A percentile compares a stretch with the other conserved stretches of the same genome.
Conservation (phyloP, 345 rosid genomes). For the Brassica incana region DNA sequence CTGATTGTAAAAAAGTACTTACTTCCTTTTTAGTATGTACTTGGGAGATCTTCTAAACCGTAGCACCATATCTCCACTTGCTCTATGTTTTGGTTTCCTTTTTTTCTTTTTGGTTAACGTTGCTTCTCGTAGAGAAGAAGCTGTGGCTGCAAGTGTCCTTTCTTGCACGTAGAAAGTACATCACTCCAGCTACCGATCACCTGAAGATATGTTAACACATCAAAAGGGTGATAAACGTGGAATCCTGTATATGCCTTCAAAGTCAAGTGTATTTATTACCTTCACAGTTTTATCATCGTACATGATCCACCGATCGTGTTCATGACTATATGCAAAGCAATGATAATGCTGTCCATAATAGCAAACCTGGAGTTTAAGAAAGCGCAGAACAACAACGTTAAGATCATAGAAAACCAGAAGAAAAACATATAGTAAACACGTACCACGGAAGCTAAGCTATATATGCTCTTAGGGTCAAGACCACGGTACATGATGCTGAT, state of each 20-base stretch:
- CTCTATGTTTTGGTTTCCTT: neutral
- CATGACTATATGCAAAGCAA: constrained; percentile 88
- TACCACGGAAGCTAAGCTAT: constrained; percentile 94
- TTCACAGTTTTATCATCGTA: constrained; percentile 93
- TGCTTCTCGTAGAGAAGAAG: constrained; percentile 81
- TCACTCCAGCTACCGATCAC: constrained; percentile 86
- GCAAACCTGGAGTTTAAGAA: constrained; percentile 69
- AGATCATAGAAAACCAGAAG: neutral
- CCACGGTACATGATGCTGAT: constrained; percentile 80
- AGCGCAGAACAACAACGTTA: constrained; percentile 10
- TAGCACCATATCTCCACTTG: neutral
- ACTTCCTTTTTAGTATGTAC: constrained; percentile 32
- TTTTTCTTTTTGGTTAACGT: constrained; percentile 44
- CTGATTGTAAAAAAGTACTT: constrained; percentile 21
- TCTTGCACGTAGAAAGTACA: constrained; percentile 71
- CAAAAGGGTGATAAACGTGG: neutral
- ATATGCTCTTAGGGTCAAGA: constrained; percentile 60
- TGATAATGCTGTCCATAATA: constrained; percentile 98
- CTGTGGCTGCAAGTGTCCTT: constrained; percentile 94
- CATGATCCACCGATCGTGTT: constrained; percentile 78
- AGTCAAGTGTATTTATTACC: constrained; percentile 43
- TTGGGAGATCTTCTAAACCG: constrained; percentile 19
- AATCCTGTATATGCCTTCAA: neutral
- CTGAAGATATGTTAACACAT: constrained; percentile 43
- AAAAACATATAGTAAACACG: neutral